A percentile compares a stretch with the other conserved stretches of the same genome.
phyloP scores from a whole-genome alignment of 345 rosid genomes.

The Crucihimalaya himalaica region DNA sequence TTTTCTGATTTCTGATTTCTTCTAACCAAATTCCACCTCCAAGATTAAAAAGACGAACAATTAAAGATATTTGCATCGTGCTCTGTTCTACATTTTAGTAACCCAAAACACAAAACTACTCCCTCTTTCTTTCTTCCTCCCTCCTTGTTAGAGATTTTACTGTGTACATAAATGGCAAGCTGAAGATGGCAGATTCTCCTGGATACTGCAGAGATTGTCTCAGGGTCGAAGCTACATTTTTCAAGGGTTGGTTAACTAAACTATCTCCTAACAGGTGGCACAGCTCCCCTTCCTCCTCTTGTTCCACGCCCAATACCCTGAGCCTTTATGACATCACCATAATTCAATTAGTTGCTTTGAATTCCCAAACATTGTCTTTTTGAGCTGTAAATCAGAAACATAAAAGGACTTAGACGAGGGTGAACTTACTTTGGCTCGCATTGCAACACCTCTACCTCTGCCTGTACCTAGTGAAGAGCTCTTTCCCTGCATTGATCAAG shows the following conservation, averaged over 20 bases:
- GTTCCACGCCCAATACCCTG: constrained; percentile 85
- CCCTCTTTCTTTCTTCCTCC: not conserved
- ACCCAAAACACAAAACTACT: not conserved
- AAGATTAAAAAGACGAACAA: not conserved
- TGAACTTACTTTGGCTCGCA: constrained; percentile 73
- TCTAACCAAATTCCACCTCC: not conserved
- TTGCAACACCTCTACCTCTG: constrained; percentile 84
- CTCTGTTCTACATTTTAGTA: constrained; percentile 5
- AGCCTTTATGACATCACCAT: constrained; percentile 34
- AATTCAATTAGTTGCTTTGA: not conserved
- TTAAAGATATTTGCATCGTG: not conserved
- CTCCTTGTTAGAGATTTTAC: not conserved
- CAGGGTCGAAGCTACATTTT: not conserved
- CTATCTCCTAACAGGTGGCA: constrained; percentile 74
- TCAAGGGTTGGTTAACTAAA: not conserved
- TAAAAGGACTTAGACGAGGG: not conserved
- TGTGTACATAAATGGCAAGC: constrained; percentile 8
- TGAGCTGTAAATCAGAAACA: not conserved
- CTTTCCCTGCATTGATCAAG: constrained; percentile 67
- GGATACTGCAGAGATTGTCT: constrained; percentile 1
- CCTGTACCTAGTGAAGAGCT: constrained; percentile 86
- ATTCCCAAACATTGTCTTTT: constrained; percentile 1
- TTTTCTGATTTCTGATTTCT: not conserved
- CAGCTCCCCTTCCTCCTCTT: constrained; percentile 76
- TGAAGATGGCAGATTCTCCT: not conserved